Evolutionary conservation across 805 yeast genomes (phyloP).

Genomic region (Wickerhamiella lipophila): DNA sequence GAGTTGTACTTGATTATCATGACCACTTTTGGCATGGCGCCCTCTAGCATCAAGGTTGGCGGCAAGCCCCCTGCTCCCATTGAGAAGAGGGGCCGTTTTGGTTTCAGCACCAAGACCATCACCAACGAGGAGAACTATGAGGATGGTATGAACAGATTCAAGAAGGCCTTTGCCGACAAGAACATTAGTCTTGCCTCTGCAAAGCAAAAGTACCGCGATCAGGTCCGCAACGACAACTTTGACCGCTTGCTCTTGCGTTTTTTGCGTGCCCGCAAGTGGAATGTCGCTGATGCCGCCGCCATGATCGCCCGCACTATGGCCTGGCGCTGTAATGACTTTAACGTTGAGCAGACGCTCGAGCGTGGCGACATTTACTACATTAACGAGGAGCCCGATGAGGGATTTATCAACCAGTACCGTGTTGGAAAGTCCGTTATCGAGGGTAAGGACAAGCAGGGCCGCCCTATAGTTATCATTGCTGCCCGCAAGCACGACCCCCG

Average conservation of each 20-base stretch:
- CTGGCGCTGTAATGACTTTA: constrained; percentile 60
- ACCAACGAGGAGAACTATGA: constrained; percentile 16
- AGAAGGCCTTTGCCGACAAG: constrained; percentile 33
- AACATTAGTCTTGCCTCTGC: constrained; percentile 36
- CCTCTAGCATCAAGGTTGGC: constrained; percentile 21
- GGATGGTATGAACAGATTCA: constrained; percentile 29
- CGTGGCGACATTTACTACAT: constrained; percentile 61
- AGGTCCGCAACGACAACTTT: constrained; percentile 58
- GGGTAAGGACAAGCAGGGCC: constrained; percentile 58
- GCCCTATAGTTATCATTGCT: constrained; percentile 73
- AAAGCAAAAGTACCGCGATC: constrained; percentile 25
- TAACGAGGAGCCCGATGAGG: constrained; percentile 31
- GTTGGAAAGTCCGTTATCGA: constrained; percentile 58
- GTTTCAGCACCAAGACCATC: constrained; percentile 19
- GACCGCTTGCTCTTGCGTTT: constrained; percentile 69
- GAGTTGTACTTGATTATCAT: constrained; percentile 29
- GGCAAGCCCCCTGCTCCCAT: constrained; percentile 20
- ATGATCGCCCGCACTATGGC: constrained; percentile 63
- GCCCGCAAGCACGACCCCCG: constrained; percentile 63
- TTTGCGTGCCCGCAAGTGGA: constrained; percentile 79
- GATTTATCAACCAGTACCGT: constrained; percentile 39
- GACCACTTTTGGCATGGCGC: constrained; percentile 22
- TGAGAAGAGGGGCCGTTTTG: constrained; percentile 24
- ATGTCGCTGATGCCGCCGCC: constrained; percentile 48
- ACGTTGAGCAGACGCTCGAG: constrained; percentile 46